Conservation (phyloP, 2,329 filamentous ascomycete species). For the Xylaria multiplex region DNA sequence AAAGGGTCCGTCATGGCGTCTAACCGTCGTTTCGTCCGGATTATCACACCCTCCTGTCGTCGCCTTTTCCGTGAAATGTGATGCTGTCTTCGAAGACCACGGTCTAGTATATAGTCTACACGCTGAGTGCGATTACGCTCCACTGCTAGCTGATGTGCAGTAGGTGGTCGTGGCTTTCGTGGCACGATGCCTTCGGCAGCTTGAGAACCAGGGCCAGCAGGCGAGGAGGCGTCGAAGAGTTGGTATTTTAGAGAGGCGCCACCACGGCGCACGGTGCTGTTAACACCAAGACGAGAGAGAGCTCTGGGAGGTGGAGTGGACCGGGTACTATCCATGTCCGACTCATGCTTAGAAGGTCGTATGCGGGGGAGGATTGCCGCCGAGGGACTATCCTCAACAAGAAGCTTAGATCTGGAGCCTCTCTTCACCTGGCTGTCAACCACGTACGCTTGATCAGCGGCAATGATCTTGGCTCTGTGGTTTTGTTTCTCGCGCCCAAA, state of each 20-base stretch:
- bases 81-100: conserved; percentile 75
- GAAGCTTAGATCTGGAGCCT: conserved; percentile 51
- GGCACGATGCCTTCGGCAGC: conserved; percentile 64
- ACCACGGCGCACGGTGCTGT: conserved; percentile 55
- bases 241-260: conserved; percentile 67
- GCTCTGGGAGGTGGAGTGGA: conserved; percentile 62
- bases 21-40: conserved; percentile 73
- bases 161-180: conserved; percentile 77
- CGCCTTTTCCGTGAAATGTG: conserved; percentile 70
- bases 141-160: conserved; percentile 83
- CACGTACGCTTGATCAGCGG: conserved; percentile 76
- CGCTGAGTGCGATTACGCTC: conserved; percentile 81
- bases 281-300: conserved; percentile 50
- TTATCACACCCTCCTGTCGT: conserved; percentile 71
- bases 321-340: conserved; percentile 62
- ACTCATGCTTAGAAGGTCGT: conserved; percentile 70
- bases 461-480: conserved; percentile 78
- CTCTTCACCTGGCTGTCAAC: conserved; percentile 70
- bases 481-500: conserved; percentile 67
- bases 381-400: conserved; percentile 64
- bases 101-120: conserved; percentile 83
- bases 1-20: conserved; percentile 65
- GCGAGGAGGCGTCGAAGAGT: conserved; percentile 69
- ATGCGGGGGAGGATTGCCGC: conserved; percentile 70
- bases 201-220: conserved; percentile 61